Evolutionary conservation across 352 stramenopile genomes (phyloP), one percentile per base, ranked within the genome.

Genomic region (Saprolegnia parasitica): DNA sequence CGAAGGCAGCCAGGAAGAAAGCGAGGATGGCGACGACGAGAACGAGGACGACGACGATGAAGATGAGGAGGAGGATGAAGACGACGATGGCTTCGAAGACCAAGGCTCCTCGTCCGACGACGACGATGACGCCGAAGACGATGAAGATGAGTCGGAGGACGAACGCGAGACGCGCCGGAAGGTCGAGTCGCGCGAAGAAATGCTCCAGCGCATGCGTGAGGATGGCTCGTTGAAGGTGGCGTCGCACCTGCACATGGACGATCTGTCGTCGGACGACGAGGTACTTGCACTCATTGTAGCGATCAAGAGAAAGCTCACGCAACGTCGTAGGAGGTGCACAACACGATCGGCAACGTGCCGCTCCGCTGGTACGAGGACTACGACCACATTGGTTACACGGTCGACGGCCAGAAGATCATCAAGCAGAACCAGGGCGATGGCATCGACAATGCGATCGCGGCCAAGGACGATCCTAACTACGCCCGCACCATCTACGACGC

Each of bases 361-460:
- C 81, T 99, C 10, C 97, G 99, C 64, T 99, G 97, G 98, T 99
- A 99, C 73, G 97, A 99, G 67, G 97, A 99, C 64, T 99, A 98
- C 76, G 96, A 99, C 77, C 97, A 99, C 82, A 98, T 99, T 77
- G 98, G 98, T 62, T 99, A 99, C 84, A 93, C 99, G 80, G 79
- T 96, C 18, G 93, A 98, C 50, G 98, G 98, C 40, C 87, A 96
- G 71, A 98, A 98, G 76, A 94, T 99, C 66, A 89, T 97, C 77
- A 97, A 97, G 74, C 89, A 86, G 42, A 95, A 97, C 62, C 81
- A 78, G 26, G 82, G 84, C 23, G 93, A 98, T 67, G 86, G 81
- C 18, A 94, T 98, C 70, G 93, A 98, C 75, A 84, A 86, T 54
- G 78, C 74, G 63, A 96, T 88, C 60, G 85, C 81, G n/a, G 82